Base-by-base conservation (phyloP, 176 grass and related monocot species). In the Carex kokanica region DNA sequence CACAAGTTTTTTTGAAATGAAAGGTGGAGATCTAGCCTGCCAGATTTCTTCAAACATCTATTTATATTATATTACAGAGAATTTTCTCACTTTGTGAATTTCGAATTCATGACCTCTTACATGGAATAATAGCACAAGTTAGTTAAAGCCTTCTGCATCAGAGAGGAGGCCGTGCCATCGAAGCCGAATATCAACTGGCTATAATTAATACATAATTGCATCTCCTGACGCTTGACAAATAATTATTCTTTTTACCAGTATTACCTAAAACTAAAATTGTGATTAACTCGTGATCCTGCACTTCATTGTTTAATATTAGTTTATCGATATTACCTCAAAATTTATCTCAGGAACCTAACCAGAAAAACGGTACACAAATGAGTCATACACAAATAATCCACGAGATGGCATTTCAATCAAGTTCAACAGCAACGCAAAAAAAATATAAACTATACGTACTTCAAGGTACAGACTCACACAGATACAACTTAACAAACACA, bases 391-490 rank as follows among this genome's bases (percentile, higher is more conserved):
- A 38, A 64, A 82, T 43, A 82, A 62, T 65, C 18, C 40, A 54
- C 47, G 41, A 67, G 17, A 82, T 5, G 21, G 60, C 18, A 65
- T 82, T 65, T 52, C 18, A 68, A 53, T 82, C 3, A n/a, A 82
- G 54, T 82, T 82, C 59, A 82, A 82, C 34, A 62, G 64, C 79
- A 82, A 74, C 0, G 71, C 20, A 64, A 54, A 82, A 66, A n/a
- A 41, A 41, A 82, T 68, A 82, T 82, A 82, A 82, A 51, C 60
- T 82, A 78, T 78, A 78, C 73, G 41, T 47, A n/a, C n/a, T n/a
- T 68, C 80, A 68, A 82, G 80, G 25, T 82, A 82, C 80, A 82
- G 59, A 82, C 80, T 82, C 80, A 65, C 54, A 82, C 61, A 82
- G 80, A 82, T 60, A 82, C 45, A 74, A 17, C 23, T 82, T 65